Evolutionary conservation across 2,329 filamentous ascomycete genomes (phyloP).

Genomic region (Sphaceloma murrayae): DNA sequence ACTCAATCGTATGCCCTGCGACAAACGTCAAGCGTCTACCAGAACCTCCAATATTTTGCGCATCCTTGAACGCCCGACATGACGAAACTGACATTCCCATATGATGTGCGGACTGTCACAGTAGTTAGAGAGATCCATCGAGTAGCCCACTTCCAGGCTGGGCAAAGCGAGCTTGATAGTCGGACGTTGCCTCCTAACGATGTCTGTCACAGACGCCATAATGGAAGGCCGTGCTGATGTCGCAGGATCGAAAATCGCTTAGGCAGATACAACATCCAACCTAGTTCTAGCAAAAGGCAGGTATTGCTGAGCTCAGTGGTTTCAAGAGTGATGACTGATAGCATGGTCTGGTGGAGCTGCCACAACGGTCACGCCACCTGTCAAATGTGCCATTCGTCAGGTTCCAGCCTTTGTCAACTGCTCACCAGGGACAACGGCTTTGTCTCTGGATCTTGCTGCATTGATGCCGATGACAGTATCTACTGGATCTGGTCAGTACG

Average conservation of each 20-base stretch:
- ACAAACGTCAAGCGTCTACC: too few relatives aligned
- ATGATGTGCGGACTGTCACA: too few relatives aligned
- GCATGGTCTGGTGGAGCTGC: neutral
- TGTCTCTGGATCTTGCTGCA: neutral
- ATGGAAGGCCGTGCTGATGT: neutral
- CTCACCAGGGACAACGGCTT: neutral
- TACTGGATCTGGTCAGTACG: too few relatives aligned
- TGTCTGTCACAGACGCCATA: slow-evolving; percentile 3
- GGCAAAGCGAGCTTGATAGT: neutral
- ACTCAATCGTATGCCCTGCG: too few relatives aligned
- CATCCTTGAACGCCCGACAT: too few relatives aligned
- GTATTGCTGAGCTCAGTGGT: too few relatives aligned
- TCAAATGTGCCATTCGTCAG: slow-evolving; percentile 7
- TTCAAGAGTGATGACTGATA: too few relatives aligned
- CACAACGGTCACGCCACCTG: neutral
- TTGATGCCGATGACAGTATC: too few relatives aligned
- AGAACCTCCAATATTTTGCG: too few relatives aligned
- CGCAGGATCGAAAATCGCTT: neutral
- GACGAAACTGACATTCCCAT: too few relatives aligned
- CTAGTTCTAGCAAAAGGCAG: too few relatives aligned
- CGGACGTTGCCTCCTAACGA: neutral
- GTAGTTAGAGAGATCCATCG: neutral
- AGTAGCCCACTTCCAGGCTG: neutral
- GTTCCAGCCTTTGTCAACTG: neutral
- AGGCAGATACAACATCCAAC: neutral